Conservation (phyloP, 1,139 yeast species). For the Kodamaea suecica region DNA sequence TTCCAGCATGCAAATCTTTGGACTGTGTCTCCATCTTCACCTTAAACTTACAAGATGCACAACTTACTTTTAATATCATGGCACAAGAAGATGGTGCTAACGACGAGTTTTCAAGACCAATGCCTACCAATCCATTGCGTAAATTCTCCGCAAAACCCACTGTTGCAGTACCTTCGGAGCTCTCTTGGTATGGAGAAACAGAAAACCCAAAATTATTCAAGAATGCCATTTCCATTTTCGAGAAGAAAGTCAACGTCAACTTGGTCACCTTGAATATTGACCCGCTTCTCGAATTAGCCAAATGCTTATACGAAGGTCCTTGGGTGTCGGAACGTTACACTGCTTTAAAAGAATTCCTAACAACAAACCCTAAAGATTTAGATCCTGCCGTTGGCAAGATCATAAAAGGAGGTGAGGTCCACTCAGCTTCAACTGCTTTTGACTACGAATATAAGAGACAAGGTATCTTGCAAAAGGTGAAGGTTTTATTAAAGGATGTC, state of each 20-base stretch:
- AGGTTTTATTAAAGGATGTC: constrained; percentile 49
- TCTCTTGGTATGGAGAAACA: constrained; percentile 76
- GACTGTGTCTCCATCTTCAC: constrained; percentile 91
- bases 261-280: constrained; percentile 65
- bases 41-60: constrained; percentile 77
- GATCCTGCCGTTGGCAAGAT: constrained; percentile 84
- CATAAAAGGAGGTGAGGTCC: constrained; percentile 71
- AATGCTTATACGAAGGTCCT: constrained; percentile 92
- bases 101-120: constrained; percentile 75
- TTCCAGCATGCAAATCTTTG: constrained; percentile 94
- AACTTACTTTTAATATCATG: constrained; percentile 63
- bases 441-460: constrained; percentile 82
- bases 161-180: constrained; percentile 70
- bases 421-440: constrained; percentile 79
- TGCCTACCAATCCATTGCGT: constrained; percentile 64
- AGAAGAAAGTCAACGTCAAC: constrained; percentile 52
- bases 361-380: constrained; percentile 65
- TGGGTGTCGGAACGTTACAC: constrained; percentile 97
- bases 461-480: constrained; percentile 64
- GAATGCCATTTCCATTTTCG: constrained; percentile 57
- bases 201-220: constrained; percentile 71
- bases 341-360: constrained; percentile 72
- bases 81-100: constrained; percentile 67
- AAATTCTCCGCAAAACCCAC: constrained; percentile 58
- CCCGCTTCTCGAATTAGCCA: constrained; percentile 78